Base-by-base conservation (phyloP, 2,329 filamentous ascomycete species). In the Talaromyces funiculosus region DNA sequence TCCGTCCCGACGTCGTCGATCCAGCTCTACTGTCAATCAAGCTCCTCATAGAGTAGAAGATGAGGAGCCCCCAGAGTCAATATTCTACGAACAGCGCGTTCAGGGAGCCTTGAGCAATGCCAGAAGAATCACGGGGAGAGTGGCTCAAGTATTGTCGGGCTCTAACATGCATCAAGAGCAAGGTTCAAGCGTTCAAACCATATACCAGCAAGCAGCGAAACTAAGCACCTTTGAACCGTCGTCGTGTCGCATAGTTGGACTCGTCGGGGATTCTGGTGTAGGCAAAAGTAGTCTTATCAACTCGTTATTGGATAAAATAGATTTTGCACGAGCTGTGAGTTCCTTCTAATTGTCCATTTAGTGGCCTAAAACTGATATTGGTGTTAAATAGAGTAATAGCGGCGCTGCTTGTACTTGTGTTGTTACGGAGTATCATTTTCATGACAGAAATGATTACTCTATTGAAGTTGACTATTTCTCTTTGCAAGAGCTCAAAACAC, bases 271-370 rank as follows among this genome's bases (percentile, higher is more conserved):
- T 47, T 57, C 55, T 4, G 55, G 55, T 37, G 55, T 57, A 37
- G 55, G 55, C 2, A 57, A 57, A 57, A 57, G 55, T 14, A 57
- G 55, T 14, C 55, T 57, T n/a, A 57, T 57, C 40, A 57, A 57
- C 55, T 57, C 55, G 29, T 49, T 57, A 49, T 42, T 57, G 10
- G 55, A 57, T 47, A 57, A 26, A 57, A 24, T 47, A 4, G 55
- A 57, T 16, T 57, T 57, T 47, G 42, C 55, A 38, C 55, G 55
- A 49, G 40, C 55, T 37, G 55, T 57, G 9, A 57, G 55, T n/a
- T n/a, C 24, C 33, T 20, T 37, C 29, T 12, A 31, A 8, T 38
- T 29, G 53, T 26, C 35, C 29, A n/a, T n/a, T 12, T 42, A 18
- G 22, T 37, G 51, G 8, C 26, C 33, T 29, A 9, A 49, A 57